phyloP scores from a whole-genome alignment of 441 rosid species.

The Rhodomyrtus psidioides region DNA sequence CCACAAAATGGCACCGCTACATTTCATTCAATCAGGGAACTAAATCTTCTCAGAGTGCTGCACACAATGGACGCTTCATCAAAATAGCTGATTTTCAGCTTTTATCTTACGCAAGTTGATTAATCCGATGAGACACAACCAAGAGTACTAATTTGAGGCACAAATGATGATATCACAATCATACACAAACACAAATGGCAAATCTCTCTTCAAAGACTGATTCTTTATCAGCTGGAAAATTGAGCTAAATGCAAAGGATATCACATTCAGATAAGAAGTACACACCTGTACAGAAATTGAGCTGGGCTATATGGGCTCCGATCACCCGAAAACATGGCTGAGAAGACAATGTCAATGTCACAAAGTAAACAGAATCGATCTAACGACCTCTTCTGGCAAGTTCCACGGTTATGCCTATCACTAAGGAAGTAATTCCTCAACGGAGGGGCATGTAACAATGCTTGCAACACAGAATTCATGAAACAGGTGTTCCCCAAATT shows the following conservation, averaged over 20 bases:
- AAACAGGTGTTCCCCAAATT: conserved; percentile 83
- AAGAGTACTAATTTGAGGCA: not conserved
- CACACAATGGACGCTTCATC: not conserved
- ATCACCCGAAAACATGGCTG: conserved; percentile 70
- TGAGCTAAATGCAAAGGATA: conserved; percentile 9
- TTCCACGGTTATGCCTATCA: conserved; percentile 52
- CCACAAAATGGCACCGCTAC: not conserved
- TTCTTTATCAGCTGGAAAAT: not conserved
- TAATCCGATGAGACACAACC: not conserved
- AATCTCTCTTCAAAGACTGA: not conserved
- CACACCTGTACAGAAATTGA: conserved; percentile 83
- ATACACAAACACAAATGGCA: not conserved
- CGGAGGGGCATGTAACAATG: conserved; percentile 74
- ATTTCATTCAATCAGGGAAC: not conserved
- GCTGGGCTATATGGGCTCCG: conserved; percentile 76
- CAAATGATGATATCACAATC: not conserved
- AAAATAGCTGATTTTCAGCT: not conserved
- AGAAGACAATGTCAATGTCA: conserved; percentile 47
- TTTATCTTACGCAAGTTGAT: not conserved
- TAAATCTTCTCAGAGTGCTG: not conserved
- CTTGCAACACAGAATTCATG: conserved; percentile 88
- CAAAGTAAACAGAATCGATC: conserved; percentile 65
- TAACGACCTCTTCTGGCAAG: conserved; percentile 38
- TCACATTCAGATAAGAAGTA: not conserved
- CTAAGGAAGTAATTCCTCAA: conserved; percentile 62